Percentiles rank a stretch among this genome's conserved stretches.
Conservation (phyloP, 1,139 yeast species). For the Debaryomyces sp. region DNA sequence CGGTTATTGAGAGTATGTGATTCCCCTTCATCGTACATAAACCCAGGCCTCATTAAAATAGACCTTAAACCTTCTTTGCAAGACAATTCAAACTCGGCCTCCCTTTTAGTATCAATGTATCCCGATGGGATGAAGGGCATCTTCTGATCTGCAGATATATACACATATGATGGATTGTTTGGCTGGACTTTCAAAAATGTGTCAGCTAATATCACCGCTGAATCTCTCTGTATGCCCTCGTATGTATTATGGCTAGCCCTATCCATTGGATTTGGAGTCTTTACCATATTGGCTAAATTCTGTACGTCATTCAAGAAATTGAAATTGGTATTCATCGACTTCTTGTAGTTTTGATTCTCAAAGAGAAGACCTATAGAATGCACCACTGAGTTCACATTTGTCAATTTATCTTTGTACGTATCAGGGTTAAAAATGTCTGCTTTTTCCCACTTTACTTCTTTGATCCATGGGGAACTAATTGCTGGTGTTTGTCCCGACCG, state of each 20-base stretch:
- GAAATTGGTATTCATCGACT: conserved; percentile 46
- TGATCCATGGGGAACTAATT: conserved; percentile 45
- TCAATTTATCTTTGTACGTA: conserved; percentile 51
- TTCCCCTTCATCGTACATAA: conserved; percentile 67
- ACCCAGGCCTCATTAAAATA: conserved; percentile 75
- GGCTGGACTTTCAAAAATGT: conserved; percentile 39
- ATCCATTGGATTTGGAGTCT: conserved; percentile 58
- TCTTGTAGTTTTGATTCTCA: conserved; percentile 69
- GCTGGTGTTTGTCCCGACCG: conserved; percentile 61
- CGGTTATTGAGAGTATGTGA: conserved; percentile 30
- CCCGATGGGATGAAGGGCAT: conserved; percentile 68
- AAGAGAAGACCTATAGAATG: conserved; percentile 79
- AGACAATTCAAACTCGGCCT: conserved; percentile 66
- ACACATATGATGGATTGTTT: conserved; percentile 57
- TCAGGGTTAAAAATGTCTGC: conserved; percentile 71
- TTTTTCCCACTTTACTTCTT: conserved; percentile 64
- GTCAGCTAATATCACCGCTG: conserved; percentile 68
- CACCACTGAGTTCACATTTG: conserved; percentile 66
- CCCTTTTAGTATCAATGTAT: conserved; percentile 74
- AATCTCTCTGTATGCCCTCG: conserved; percentile 66
- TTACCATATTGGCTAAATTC: conserved; percentile 27
- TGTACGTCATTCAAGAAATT: conserved; percentile 34
- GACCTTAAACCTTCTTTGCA: conserved; percentile 52
- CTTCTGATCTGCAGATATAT: conserved; percentile 78
- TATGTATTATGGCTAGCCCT: conserved; percentile 52